Percentiles rank a stretch among this genome's conserved stretches.
Conservation (phyloP, 208 protist species). For the Trypanosoma avium region DNA sequence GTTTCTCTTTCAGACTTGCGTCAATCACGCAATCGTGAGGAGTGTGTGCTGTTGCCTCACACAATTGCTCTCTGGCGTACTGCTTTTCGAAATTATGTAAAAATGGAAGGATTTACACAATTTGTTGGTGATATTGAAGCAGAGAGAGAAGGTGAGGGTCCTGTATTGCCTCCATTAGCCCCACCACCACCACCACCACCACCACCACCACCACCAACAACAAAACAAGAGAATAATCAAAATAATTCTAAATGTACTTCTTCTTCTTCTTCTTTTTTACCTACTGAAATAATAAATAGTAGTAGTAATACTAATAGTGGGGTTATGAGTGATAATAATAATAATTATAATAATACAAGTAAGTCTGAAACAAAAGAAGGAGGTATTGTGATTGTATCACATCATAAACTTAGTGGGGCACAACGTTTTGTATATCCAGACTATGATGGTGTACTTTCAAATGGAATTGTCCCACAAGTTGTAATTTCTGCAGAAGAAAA, state of each 20-base stretch:
- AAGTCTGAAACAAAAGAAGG: neutral
- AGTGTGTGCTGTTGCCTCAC: constrained; percentile 66
- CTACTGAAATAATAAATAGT: no score
- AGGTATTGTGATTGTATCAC: constrained; percentile 81
- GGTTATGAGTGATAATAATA: constrained; percentile 3
- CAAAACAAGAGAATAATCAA: no score
- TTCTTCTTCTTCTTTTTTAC: no score
- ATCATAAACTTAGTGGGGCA: constrained; percentile 79
- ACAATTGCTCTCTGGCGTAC: constrained; percentile 55
- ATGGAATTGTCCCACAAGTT: constrained; percentile 78
- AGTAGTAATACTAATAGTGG: neutral
- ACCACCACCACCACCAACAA: no score
- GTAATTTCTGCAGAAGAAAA: constrained; percentile 65
- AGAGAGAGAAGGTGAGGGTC: constrained; percentile 54
- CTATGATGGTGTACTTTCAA: constrained; percentile 82
- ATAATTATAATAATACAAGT: neutral
- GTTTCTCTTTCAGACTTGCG: constrained; percentile 67
- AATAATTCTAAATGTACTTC: no score
- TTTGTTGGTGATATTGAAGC: constrained; percentile 71
- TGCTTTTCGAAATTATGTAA: constrained; percentile 44
- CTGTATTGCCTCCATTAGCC: constrained; percentile 47
- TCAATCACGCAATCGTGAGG: constrained; percentile 43
- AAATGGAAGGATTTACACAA: constrained; percentile 44
- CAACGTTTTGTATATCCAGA: constrained; percentile 79
- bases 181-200: no score